Base-by-base conservation (phyloP, 495 filamentous ascomycete genomes). In the Baudoinia panamericana region DNA sequence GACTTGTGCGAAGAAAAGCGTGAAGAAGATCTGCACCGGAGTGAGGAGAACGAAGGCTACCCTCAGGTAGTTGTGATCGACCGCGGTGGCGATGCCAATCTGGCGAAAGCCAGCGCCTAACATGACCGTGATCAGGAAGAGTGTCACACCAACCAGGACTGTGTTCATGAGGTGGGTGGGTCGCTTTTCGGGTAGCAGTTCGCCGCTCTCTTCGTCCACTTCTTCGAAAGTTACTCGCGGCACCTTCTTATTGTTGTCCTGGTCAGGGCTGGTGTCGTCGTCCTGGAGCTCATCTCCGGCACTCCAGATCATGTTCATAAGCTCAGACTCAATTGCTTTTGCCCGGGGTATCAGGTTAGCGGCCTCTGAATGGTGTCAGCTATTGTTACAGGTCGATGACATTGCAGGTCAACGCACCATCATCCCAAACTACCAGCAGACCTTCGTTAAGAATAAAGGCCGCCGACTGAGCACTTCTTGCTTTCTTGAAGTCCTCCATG, bases 1-100 rank as follows among this genome's bases (percentile, higher is more conserved):
- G 48, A 81, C 79, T 59, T 55, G 52, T 18, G 40, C 40, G 38
- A 55, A 55, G 45, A 55, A 55, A 7, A 85, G 63, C 12, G 80
- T 81, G 62, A 85, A 84, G 65, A 84, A 85, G 39, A 84, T 67
- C 56, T 84, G 80, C 13, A 84, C 63, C 3, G 80, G 81, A 36
- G 72, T 67, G 18, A 84, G 54, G 0, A 62, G 66, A 3, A 82
- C 45, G 39, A 85, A 72, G 15, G 68, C 72, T 18, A 84, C 52
- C 1, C 81, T 73, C 15, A 66, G 39, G 41, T 69, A 80, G 47
- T 58, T 69, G 22, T 63, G 57, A 51, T 85, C 80, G 30, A 80
- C 75, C 9, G 67, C 68, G 15, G 72, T 63, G 60, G 83, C 77
- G 41, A 79, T 73, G 13, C 72, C 77, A 39, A 86, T 64, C 52